A percentile compares a stretch with the other conserved stretches of the same genome.
Evolutionary conservation across 192 early-diverging fungal genomes (phyloP).

Genomic region (Linnemannia schmuckeri): DNA sequence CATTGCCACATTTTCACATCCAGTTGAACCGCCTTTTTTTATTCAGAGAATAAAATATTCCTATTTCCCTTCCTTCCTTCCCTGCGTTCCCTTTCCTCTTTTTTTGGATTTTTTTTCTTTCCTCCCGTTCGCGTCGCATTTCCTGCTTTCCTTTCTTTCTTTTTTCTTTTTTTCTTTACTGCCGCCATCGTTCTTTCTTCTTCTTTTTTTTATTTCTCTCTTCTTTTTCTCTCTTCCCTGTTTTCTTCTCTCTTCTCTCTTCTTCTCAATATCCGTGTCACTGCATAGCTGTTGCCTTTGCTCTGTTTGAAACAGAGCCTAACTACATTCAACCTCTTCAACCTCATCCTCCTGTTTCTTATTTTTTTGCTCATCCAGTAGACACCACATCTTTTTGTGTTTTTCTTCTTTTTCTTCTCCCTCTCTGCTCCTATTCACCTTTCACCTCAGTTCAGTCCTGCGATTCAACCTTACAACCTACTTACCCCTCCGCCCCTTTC

Average conservation of each 20-base stretch:
- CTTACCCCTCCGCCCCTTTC: no score
- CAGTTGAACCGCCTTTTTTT: neutral
- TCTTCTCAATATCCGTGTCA: neutral
- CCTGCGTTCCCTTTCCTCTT: slow-evolving; percentile 1
- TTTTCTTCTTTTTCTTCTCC: neutral
- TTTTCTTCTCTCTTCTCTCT: neutral
- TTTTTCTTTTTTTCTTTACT: no score
- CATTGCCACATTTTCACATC: slow-evolving; percentile 13
- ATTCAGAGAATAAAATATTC: neutral
- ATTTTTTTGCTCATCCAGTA: neutral
- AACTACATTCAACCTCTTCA: neutral
- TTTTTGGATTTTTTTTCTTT: neutral
- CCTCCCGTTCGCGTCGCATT: neutral
- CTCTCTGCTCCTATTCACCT: neutral
- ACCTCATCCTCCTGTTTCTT: neutral
- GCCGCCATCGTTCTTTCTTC: neutral
- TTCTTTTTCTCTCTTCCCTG: neutral
- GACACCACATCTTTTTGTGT: neutral
- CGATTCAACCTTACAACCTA: neutral
- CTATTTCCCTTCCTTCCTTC: neutral
- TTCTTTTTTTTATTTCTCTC: neutral
- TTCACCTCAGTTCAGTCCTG: slow-evolving; percentile 1
- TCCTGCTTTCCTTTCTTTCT: neutral
- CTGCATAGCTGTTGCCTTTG: neutral
- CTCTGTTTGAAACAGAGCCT: neutral